Evolutionary conservation across 2,329 filamentous ascomycete species (phyloP).

Genomic region (Blumeriella jaapii): DNA sequence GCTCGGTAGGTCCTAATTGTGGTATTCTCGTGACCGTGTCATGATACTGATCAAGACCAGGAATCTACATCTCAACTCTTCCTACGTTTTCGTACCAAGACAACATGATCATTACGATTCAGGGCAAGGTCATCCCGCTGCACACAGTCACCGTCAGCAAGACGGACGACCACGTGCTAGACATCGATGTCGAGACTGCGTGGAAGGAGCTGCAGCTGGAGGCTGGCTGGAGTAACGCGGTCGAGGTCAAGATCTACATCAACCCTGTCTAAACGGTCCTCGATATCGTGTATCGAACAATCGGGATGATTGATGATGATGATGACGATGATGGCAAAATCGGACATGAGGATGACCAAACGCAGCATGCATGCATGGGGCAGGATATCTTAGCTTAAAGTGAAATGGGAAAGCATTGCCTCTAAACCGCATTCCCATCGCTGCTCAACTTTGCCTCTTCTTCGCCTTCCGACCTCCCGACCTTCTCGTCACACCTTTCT

Average conservation of each 20-base stretch:
- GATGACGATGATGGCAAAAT: not conserved
- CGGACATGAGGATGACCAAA: not conserved
- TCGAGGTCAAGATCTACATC: slow-evolving; percentile 41
- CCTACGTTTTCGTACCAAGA: slow-evolving; percentile 45
- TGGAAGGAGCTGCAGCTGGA: slow-evolving; percentile 65
- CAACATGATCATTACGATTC: slow-evolving; percentile 65
- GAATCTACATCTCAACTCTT: slow-evolving; percentile 66
- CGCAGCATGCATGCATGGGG: not conserved
- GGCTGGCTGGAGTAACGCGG: slow-evolving; percentile 70
- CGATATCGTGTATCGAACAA: no score
- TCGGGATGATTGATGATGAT: not conserved
- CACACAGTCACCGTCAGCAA: slow-evolving; percentile 50
- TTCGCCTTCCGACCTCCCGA: no score
- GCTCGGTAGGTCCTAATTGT: slow-evolving; percentile 40
- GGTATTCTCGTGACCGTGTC: not conserved
- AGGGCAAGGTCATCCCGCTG: slow-evolving; percentile 55
- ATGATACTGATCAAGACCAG: slow-evolving; percentile 29
- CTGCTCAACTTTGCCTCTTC: no score
- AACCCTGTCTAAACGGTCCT: no score
- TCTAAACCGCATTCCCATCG: no score
- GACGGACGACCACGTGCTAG: slow-evolving; percentile 48
- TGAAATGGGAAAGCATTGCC: no score
- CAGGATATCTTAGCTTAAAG: no score
- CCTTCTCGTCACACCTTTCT: no score
- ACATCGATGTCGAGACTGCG: slow-evolving; percentile 64